phyloP scores from a whole-genome alignment of 1,284 basidiomycete species.

The Testicularia cyperi region DNA sequence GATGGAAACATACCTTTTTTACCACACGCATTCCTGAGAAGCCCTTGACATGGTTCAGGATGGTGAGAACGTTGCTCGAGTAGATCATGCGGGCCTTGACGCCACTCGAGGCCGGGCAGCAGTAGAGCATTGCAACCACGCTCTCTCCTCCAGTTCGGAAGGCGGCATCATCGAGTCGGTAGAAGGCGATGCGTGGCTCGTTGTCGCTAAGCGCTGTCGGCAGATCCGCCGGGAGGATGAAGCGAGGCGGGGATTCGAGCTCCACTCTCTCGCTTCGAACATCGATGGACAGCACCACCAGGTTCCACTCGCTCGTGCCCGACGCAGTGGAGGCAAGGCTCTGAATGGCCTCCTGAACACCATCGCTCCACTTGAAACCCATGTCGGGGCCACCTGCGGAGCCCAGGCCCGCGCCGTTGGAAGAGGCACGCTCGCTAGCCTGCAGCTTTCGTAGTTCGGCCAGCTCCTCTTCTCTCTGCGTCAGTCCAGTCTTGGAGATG shows the following conservation, averaged over 20 bases:
- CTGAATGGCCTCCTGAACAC: slow-evolving; percentile 33
- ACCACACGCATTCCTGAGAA: slow-evolving; percentile 39
- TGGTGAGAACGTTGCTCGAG: slow-evolving; percentile 38
- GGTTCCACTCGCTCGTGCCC: slow-evolving; percentile 44
- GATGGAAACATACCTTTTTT: slow-evolving; percentile 22
- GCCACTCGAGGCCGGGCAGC: slow-evolving; percentile 40
- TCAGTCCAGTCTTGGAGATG: slow-evolving; percentile 7
- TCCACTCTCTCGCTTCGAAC: slow-evolving; percentile 32
- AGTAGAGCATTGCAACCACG: slow-evolving; percentile 48
- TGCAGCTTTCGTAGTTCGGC: slow-evolving; percentile 30
- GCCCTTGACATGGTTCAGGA: slow-evolving; percentile 33
- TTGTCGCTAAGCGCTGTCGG: slow-evolving; percentile 6
- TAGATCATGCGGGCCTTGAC: slow-evolving; percentile 50
- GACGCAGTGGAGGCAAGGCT: slow-evolving; percentile 30
- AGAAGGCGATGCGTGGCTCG: slow-evolving; percentile 44
- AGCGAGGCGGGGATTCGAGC: slow-evolving; percentile 31
- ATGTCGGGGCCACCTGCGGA: slow-evolving; percentile 13
- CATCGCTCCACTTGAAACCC: slow-evolving; percentile 33
- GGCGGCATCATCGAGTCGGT: slow-evolving; percentile 25
- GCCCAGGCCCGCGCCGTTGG: background rate
- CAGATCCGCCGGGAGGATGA: slow-evolving; percentile 31
- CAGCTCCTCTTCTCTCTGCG: slow-evolving; percentile 31
- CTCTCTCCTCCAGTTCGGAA: slow-evolving; percentile 20
- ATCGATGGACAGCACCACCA: slow-evolving; percentile 42
- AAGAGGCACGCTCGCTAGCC: slow-evolving; percentile 20